Evolutionary conservation across 2,329 filamentous ascomycete genomes (phyloP).

Genomic region (Sclerotinia sclerotiorum): DNA sequence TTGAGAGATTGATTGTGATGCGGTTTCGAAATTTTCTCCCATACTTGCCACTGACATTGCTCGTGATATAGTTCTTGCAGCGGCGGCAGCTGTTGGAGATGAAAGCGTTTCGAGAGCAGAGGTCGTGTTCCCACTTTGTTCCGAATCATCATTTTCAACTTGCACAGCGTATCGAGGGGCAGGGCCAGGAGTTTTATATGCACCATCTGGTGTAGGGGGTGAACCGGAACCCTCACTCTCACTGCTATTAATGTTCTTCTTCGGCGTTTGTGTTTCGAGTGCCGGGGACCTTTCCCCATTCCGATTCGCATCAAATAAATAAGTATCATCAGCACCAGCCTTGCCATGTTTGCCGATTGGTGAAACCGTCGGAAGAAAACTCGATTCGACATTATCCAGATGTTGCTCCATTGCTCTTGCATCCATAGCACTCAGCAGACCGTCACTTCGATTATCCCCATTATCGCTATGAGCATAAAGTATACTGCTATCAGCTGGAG

Average conservation of each 20-base stretch:
- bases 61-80: constrained; percentile 54
- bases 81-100: constrained; percentile 56
- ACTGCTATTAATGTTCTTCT: neutral
- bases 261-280: constrained; percentile 5
- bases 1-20: constrained; percentile 26
- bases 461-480: constrained; percentile 36
- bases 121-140: constrained; percentile 45
- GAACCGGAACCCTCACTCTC: constrained; percentile 25
- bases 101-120: constrained; percentile 54
- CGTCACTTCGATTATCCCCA: constrained; percentile 32
- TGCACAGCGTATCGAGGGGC: constrained; percentile 19
- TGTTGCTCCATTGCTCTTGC: constrained; percentile 45
- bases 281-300: constrained; percentile 14
- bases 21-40: constrained; percentile 24
- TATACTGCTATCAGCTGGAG: constrained; percentile 35
- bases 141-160: constrained; percentile 25
- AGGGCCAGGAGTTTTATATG: constrained; percentile 35
- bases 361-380: constrained; percentile 59
- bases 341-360: constrained; percentile 51
- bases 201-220: constrained; percentile 35
- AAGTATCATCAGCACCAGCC: constrained; percentile 57
- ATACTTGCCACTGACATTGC: constrained; percentile 49
- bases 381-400: constrained; percentile 64
- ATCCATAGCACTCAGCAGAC: constrained; percentile 35
- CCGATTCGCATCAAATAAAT: constrained; percentile 51